Base-by-base conservation (phyloP, 257 asterid genomes). In the Knoxia roxburghii region DNA sequence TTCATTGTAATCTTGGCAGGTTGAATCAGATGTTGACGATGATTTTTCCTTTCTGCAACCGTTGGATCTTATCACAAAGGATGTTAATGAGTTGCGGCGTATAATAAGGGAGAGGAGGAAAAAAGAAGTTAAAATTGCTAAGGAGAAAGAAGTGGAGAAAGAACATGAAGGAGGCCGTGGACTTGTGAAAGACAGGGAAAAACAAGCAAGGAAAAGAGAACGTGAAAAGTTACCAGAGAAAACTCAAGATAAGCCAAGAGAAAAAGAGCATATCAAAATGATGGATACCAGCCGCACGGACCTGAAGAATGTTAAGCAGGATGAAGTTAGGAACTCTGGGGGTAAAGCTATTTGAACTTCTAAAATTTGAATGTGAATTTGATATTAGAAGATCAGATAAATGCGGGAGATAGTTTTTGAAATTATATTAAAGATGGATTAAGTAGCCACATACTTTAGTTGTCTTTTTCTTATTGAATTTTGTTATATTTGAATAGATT, bases 1-100 rank as follows among this genome's bases (percentile, higher is more conserved):
- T 29, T 56, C 57, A 40, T 61, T 72, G 52, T 54, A 53, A 65
- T 30, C 32, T 59, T 46, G 74, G 60, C 75, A 84, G 90, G 74
- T 1, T 33, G 78, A 73, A 18, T 56, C 54, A 46, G 81, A 71
- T n/a, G 63, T 27, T 59, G 83, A 77, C 58, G 83, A 73, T n/a
- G 78, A 82, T 21, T 82, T 73, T 74, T 23, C 65, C 33, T 37
- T 65, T 50, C 71, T 82, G 29, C 69, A 67, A 69, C 82, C 82
- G 18, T 27, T 72, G 72, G 87, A 84, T 72, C 78, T 82, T 71
- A 71, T 84, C 61, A 77, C 85, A 21, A 82, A 79, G 77, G 75
- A 71, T 46, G 71, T 64, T 7, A 0, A 26, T 62, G 79, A 82
- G 61, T 39, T 79, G 68, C 77, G 58, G 61, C 62, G 55, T 37